Conservation (phyloP, 2,329 filamentous ascomycete genomes). For the Stachybotrys echinatus region DNA sequence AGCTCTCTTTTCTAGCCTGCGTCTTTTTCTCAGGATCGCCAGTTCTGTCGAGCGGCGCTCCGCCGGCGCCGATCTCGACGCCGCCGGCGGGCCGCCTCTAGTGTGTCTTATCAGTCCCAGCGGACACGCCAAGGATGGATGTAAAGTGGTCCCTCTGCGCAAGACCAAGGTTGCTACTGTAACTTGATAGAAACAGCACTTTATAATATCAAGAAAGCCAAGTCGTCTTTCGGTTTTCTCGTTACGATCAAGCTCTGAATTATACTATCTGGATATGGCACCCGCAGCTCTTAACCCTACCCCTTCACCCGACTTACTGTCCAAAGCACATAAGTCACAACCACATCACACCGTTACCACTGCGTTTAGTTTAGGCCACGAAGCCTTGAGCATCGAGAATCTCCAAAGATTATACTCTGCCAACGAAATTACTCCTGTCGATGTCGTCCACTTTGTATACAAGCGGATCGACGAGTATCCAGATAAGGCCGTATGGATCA, state of each 20-base stretch:
- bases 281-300: neutral
- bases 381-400: neutral
- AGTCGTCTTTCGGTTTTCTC: neutral
- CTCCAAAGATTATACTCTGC: constrained; percentile 1
- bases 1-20: neutral
- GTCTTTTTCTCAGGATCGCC: neutral
- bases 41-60: no score
- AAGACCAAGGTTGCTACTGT: no score
- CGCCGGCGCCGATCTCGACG: neutral
- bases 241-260: neutral
- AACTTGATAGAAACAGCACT: no score
- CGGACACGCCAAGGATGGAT: neutral
- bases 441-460: constrained; percentile 4
- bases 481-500: constrained; percentile 6
- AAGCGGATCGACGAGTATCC: neutral
- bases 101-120: neutral
- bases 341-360: neutral
- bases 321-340: neutral
- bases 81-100: neutral
- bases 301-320: neutral
- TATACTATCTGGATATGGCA: neutral
- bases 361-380: neutral
- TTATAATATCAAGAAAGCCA: neutral
- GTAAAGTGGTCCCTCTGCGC: no score
- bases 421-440: neutral